Conservation (phyloP, 139 green algal genomes). For the Astrephomene gubernaculifera region DNA sequence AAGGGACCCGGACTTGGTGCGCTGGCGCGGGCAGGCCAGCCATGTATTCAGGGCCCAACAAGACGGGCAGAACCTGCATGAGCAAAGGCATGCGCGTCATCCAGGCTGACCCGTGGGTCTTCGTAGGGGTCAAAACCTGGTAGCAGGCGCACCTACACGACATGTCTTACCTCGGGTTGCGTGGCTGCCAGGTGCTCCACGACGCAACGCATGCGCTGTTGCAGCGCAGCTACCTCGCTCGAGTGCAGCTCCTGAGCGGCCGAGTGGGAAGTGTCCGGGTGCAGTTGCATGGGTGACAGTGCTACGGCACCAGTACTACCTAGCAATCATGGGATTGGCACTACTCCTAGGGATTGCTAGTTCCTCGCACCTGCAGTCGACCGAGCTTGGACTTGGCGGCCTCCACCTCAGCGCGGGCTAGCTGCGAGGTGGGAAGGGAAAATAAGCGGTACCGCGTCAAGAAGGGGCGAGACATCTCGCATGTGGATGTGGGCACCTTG, state of each 20-base stretch:
- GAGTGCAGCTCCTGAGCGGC: constrained; percentile 25
- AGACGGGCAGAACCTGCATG: constrained; percentile 20
- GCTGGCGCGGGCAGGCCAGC: background rate
- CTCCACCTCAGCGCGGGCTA: constrained; percentile 33
- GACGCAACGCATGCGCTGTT: constrained; percentile 12
- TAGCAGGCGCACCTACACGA: too few species aligned
- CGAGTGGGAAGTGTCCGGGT: too few species aligned
- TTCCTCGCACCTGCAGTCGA: constrained; percentile 32
- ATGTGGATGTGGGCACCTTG: too few species aligned
- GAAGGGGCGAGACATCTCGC: too few species aligned
- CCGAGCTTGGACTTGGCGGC: constrained; percentile 18
- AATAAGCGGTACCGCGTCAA: too few species aligned
- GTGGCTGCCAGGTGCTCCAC: constrained; percentile 8
- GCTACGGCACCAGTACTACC: too few species aligned
- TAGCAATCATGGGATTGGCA: too few species aligned
- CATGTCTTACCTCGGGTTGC: constrained; percentile 21
- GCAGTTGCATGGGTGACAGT: too few species aligned
- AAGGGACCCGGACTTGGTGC: too few species aligned
- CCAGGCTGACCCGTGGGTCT: background rate
- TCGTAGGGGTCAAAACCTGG: background rate
- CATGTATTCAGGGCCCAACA: constrained; percentile 9
- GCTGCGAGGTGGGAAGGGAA: background rate
- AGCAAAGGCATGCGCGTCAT: background rate
- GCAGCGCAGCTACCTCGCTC: background rate
- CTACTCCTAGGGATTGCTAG: too few species aligned